These are phyloP conservation scores for Globisporangium cystogenes DNA, from an alignment of 352 stramenopile genomes.

Conservation along the genomic window DNA sequence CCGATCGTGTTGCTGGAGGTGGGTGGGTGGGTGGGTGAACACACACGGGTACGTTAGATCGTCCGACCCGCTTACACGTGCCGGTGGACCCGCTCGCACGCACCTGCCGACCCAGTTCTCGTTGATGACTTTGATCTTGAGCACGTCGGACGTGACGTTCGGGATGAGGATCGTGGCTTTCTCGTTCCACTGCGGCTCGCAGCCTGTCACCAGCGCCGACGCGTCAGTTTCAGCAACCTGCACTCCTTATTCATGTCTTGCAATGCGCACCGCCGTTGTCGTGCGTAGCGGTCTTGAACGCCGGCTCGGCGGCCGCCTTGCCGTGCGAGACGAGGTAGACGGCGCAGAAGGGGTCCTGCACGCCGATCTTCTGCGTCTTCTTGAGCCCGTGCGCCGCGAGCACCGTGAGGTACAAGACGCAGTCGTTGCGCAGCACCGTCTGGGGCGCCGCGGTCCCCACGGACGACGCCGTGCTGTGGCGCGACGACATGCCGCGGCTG, in stretches of 20 bases:
- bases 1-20: conserved; percentile 54
- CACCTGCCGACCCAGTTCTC: conserved; percentile 80
- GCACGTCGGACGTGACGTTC: conserved; percentile 57
- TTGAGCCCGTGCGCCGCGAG: conserved; percentile 60
- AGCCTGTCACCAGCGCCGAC: conserved; percentile 19
- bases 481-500: conserved; percentile 9
- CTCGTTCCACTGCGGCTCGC: conserved; percentile 64
- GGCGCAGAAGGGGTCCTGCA: conserved; percentile 71
- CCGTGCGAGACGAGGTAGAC: conserved; percentile 53
- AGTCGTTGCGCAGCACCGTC: conserved; percentile 52
- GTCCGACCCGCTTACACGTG: no score
- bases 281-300: conserved; percentile 70
- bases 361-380: conserved; percentile 57
- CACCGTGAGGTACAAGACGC: conserved; percentile 65
- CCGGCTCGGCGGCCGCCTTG: conserved; percentile 38
- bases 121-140: conserved; percentile 70
- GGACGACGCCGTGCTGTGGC: conserved; percentile 8
- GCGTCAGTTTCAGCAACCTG: background rate
- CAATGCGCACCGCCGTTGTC: conserved; percentile 49
- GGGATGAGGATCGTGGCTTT: conserved; percentile 68
- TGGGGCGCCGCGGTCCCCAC: conserved; percentile 2
- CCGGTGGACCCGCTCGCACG: background rate
- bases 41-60: background rate
- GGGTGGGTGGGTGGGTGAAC: conserved; percentile 1
- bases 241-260: no score